Percentiles rank a stretch among this genome's conserved stretches.
phyloP scores from a whole-genome alignment of 1,284 basidiomycete species.

The Gomphus sp. region DNA sequence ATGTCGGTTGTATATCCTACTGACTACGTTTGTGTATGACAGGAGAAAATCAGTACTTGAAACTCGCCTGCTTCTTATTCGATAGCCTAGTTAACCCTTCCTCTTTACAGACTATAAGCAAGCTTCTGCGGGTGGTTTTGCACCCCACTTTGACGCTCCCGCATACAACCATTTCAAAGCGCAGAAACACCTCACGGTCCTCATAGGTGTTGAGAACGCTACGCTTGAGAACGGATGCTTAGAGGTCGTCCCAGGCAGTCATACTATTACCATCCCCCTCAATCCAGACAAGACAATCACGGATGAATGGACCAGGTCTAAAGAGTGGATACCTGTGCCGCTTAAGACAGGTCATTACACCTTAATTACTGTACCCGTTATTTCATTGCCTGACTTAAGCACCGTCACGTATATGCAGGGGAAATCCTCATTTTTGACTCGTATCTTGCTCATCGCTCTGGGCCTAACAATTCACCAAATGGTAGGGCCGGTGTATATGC shows the following conservation, averaged over 20 bases:
- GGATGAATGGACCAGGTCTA: conserved; percentile 17
- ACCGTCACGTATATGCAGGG: not conserved
- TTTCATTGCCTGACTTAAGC: not conserved
- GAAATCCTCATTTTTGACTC: conserved; percentile 21
- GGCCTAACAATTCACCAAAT: conserved; percentile 18
- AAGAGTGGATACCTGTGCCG: conserved; percentile 21
- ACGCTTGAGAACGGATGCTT: conserved; percentile 22
- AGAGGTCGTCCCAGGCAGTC: conserved; percentile 21
- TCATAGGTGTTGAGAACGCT: conserved; percentile 22
- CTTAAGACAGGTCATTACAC: conserved; percentile 18
- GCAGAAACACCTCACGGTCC: conserved; percentile 16
- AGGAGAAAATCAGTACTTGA: conserved; percentile 22
- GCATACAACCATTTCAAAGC: conserved; percentile 11
- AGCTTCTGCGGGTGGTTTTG: conserved; percentile 21
- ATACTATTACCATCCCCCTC: conserved; percentile 17
- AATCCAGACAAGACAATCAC: conserved; percentile 20
- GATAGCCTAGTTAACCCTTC: not conserved
- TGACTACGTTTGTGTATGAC: conserved; percentile 14
- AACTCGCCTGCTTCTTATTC: not conserved
- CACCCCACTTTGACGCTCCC: conserved; percentile 22
- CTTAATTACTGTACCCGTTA: not conserved
- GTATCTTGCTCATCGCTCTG: conserved; percentile 23
- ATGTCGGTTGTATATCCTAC: too few species aligned
- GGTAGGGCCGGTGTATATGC: conserved; percentile 23
- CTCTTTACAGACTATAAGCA: conserved; percentile 19